These are phyloP conservation scores for Eucalyptus globulus DNA, from an alignment of 345 rosid species.

Conservation along the genomic window DNA sequence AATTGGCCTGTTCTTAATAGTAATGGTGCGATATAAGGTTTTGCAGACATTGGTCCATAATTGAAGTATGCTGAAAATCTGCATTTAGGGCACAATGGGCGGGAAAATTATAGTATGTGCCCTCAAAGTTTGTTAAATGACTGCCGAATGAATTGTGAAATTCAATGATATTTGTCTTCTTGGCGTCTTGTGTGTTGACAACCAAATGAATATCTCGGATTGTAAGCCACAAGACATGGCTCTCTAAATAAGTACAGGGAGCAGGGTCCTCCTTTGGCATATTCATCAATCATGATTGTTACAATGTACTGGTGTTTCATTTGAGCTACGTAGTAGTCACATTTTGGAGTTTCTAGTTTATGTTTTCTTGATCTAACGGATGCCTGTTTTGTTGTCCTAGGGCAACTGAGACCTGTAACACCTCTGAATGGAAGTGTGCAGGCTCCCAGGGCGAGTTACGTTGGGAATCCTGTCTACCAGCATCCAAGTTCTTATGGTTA, in stretches of 20 bases:
- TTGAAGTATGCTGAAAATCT: not conserved
- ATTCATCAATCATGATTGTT: not conserved
- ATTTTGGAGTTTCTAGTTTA: not conserved
- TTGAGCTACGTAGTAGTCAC: not conserved
- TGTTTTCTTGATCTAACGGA: not conserved
- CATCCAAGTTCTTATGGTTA: not conserved
- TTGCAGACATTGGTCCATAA: not conserved
- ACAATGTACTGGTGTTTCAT: not conserved
- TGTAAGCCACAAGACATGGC: not conserved
- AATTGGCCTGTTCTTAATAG: not conserved
- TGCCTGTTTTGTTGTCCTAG: not conserved
- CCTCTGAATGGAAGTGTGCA: conserved; percentile 2
- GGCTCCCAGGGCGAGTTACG: not conserved
- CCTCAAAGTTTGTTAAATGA: not conserved
- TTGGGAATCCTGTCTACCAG: not conserved
- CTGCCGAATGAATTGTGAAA: not conserved
- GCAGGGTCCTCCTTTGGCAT: not conserved
- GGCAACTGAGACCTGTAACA: conserved; percentile 2
- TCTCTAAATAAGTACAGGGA: not conserved
- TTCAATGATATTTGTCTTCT: not conserved
- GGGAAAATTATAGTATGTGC: not conserved
- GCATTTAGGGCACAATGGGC: not conserved
- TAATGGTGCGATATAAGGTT: not conserved
- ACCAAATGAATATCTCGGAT: not conserved
- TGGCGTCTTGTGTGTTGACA: not conserved